Conservation (phyloP, 306 rosid species). For the Prunus davidiana region DNA sequence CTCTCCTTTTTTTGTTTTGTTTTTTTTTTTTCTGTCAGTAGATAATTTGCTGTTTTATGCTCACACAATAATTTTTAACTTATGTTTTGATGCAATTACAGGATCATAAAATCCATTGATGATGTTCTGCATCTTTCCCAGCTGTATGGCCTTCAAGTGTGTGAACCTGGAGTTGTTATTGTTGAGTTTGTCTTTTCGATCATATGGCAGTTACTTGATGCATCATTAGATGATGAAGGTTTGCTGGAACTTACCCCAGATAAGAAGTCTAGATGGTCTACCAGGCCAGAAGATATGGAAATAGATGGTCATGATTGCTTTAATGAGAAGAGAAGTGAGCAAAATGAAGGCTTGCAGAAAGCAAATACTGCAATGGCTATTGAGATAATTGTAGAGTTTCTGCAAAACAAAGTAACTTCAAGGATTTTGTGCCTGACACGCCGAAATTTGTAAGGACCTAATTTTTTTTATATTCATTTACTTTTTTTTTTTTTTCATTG, state of each 20-base stretch:
- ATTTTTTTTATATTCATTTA: conserved; percentile 14
- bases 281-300: conserved; percentile 55
- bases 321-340: conserved; percentile 45
- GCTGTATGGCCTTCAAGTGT: conserved; percentile 45
- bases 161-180: conserved; percentile 75
- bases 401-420: conserved; percentile 63
- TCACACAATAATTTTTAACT: conserved; percentile 15
- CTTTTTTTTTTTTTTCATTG: conserved; percentile 3
- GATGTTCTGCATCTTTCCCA: conserved; percentile 78
- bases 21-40: not conserved
- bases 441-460: conserved; percentile 66
- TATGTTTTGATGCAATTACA: conserved; percentile 40
- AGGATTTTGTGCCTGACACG: conserved; percentile 68
- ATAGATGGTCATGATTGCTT: conserved; percentile 51
- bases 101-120: conserved; percentile 81
- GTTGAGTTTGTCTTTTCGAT: conserved; percentile 80
- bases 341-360: conserved; percentile 46
- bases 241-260: conserved; percentile 62
- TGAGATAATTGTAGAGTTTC: conserved; percentile 63
- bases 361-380: conserved; percentile 66
- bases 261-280: conserved; percentile 61
- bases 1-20: not conserved
- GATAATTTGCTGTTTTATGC: not conserved
- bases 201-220: conserved; percentile 82
- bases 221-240: conserved; percentile 84